Percentiles rank a stretch among this genome's conserved stretches.
phyloP scores from a whole-genome alignment of 441 rosid species.

The Corymbia calophylla region DNA sequence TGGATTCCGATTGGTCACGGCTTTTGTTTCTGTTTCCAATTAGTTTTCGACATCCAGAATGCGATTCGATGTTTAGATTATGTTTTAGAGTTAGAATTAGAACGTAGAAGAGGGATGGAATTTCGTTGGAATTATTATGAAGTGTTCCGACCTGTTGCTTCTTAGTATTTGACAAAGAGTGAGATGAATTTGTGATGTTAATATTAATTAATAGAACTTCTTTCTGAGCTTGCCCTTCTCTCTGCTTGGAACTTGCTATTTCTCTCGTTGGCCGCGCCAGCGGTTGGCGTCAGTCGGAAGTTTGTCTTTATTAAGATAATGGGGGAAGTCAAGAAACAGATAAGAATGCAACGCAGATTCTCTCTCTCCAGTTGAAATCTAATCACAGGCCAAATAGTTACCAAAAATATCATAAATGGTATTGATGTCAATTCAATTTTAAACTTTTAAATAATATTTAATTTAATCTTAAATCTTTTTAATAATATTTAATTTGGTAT shows the following conservation, averaged over 20 bases:
- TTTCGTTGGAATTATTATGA: background rate
- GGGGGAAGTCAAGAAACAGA: background rate
- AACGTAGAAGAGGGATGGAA: background rate
- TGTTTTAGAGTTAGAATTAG: background rate
- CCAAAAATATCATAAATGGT: background rate
- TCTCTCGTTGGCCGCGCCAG: background rate
- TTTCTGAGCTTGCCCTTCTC: rapidly evolving
- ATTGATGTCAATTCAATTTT: rapidly evolving
- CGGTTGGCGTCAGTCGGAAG: background rate
- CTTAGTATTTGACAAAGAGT: background rate
- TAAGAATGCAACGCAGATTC: background rate
- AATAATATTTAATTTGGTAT: too few species aligned
- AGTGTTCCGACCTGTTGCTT: background rate
- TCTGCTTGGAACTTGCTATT: background rate
- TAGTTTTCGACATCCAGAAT: background rate
- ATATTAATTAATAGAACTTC: background rate
- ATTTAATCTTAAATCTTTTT: background rate
- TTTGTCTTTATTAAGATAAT: background rate
- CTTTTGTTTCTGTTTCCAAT: background rate
- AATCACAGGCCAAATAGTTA: background rate
- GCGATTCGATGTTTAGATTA: background rate
- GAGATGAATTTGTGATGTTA: background rate
- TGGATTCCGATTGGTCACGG: background rate
- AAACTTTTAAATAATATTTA: too few species aligned
- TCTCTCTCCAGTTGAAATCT: background rate